These are phyloP conservation scores for Fusarium oxysporum DNA, from an alignment of 2,329 filamentous ascomycete species.

Conservation along the genomic window DNA sequence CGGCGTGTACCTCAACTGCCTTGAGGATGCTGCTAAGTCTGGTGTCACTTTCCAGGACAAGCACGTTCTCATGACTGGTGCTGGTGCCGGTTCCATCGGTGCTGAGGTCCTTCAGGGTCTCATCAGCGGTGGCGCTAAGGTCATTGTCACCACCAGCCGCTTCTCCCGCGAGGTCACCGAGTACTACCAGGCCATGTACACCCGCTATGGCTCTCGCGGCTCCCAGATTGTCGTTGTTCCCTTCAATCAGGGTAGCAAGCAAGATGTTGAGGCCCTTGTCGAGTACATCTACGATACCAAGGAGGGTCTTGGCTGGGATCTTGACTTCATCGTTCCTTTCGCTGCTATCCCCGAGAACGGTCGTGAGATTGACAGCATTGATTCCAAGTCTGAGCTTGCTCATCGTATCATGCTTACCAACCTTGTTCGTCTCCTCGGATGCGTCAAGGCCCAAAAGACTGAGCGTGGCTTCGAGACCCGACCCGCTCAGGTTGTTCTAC, in stretches of 20 bases:
- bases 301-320: conserved; percentile 96
- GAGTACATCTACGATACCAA: conserved; percentile 98
- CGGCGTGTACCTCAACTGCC: conserved; percentile 88
- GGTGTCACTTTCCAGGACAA: conserved; percentile 95
- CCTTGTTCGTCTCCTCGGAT: conserved; percentile 88
- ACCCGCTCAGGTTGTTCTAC: conserved; percentile 94
- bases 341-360: conserved; percentile 98
- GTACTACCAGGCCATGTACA: conserved; percentile 99
- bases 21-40: conserved; percentile 87
- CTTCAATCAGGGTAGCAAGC: conserved; percentile 99
- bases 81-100: conserved; percentile 96
- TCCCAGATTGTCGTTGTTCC: conserved; percentile 98
- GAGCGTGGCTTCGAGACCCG: conserved; percentile 91
- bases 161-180: conserved; percentile 98
- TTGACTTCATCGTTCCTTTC: conserved; percentile 96
- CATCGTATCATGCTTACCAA: conserved; percentile 99
- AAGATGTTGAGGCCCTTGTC: conserved; percentile 93
- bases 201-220: conserved; percentile 89
- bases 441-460: conserved; percentile 90
- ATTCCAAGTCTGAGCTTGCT: conserved; percentile 97
- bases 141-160: conserved; percentile 94
- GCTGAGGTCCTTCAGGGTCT: conserved; percentile 96
- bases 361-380: conserved; percentile 94
- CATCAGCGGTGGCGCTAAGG: conserved; percentile 96
- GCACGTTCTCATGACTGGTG: conserved; percentile 97